Conservation (phyloP, 176 grass and related monocot species). For the Saccharum spontaneum region DNA sequence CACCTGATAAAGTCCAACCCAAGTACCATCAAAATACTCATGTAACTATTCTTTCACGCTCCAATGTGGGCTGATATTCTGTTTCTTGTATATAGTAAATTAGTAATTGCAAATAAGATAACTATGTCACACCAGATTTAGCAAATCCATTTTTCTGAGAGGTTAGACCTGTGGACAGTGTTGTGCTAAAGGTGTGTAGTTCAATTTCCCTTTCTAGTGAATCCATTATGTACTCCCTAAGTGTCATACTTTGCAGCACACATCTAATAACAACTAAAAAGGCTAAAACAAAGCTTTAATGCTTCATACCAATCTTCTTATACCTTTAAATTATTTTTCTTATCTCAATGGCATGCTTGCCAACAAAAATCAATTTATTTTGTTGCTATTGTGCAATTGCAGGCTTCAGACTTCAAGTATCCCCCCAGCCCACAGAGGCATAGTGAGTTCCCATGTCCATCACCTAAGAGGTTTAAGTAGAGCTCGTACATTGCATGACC, state of each 20-base stretch:
- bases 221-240: conserved; percentile 2
- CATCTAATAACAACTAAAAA: background rate
- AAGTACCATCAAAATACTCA: conserved; percentile 41
- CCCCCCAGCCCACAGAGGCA: conserved; percentile 51
- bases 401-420: conserved; percentile 47
- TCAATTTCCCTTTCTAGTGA: background rate
- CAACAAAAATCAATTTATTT: background rate
- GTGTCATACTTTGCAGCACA: background rate
- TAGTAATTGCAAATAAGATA: background rate
- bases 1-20: conserved; percentile 57
- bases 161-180: background rate
- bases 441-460: conserved; percentile 42
- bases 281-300: background rate
- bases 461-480: background rate
- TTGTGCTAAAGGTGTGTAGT: conserved; percentile 1
- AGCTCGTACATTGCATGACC: background rate
- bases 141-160: background rate
- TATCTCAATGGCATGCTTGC: background rate
- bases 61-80: background rate
- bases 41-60: conserved; percentile 18
- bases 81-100: background rate
- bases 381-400: conserved; percentile 18
- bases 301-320: background rate
- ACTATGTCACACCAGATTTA: background rate
- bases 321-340: background rate